Evolutionary conservation across 2,329 filamentous ascomycete genomes (phyloP).

Genomic region (Neophaeococcomyces aloes): DNA sequence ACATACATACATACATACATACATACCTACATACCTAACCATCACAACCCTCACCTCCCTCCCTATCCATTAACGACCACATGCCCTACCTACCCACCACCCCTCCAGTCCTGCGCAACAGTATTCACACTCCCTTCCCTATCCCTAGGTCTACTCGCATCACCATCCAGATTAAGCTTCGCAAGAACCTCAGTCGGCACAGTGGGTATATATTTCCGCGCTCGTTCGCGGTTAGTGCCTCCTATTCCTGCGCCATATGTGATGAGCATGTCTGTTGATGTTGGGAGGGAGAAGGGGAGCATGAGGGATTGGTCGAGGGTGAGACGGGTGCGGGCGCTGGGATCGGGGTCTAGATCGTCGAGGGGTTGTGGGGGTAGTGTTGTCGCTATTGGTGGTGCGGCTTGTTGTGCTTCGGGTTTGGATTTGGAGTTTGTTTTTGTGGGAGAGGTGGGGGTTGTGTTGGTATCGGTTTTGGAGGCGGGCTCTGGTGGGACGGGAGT

Average conservation of each 20-base stretch:
- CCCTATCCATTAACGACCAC: no score
- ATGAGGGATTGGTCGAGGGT: slow-evolving; percentile 83
- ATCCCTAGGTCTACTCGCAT: background rate
- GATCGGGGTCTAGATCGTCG: slow-evolving; percentile 4
- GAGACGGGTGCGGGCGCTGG: slow-evolving; percentile 32
- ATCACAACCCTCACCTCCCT: no score
- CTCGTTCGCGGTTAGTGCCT: slow-evolving; percentile 79
- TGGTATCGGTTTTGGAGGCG: slow-evolving; percentile 1
- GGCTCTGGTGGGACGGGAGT: slow-evolving; percentile 13
- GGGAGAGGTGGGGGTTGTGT: slow-evolving; percentile 9
- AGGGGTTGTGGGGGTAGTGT: slow-evolving; percentile 11
- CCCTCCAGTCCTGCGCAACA: slow-evolving; percentile 1
- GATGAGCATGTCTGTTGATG: slow-evolving; percentile 93
- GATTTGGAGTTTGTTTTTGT: background rate
- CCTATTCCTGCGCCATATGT: slow-evolving; percentile 92
- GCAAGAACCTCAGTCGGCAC: slow-evolving; percentile 87
- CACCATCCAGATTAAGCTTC: slow-evolving; percentile 46
- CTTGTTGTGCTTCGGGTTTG: slow-evolving; percentile 10
- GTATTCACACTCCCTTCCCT: slow-evolving; percentile 4
- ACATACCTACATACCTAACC: no score
- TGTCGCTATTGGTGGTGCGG: slow-evolving; percentile 11
- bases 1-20: no score
- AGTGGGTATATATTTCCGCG: slow-evolving; percentile 90
- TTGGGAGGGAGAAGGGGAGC: slow-evolving; percentile 89
- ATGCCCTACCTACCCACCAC: no score